These are phyloP conservation scores for Boletus nobilissimus DNA, from an alignment of 1,284 basidiomycete species.

Conservation along the genomic window DNA sequence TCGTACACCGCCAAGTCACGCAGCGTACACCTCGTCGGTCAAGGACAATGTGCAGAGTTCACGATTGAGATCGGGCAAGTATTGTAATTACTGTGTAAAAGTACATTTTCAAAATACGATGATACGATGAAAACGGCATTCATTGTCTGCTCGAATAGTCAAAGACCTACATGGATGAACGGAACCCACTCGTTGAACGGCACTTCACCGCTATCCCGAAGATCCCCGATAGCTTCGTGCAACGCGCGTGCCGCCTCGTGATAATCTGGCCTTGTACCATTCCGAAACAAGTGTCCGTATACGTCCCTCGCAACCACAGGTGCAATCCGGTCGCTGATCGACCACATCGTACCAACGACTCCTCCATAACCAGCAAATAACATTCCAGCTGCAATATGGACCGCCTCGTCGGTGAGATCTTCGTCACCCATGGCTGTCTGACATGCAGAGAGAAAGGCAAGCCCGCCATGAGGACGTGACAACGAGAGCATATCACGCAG, in stretches of 20 bases:
- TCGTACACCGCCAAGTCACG: no score
- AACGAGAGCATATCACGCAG: neutral
- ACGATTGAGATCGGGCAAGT: no score
- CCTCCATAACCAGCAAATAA: neutral
- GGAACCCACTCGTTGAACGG: neutral
- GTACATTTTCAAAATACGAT: no score
- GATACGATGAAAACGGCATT: no score
- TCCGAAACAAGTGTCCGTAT: neutral
- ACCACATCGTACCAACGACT: neutral
- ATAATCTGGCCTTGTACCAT: neutral
- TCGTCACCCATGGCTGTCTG: neutral
- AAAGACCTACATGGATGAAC: neutral
- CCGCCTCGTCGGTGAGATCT: neutral
- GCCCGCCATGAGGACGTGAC: neutral
- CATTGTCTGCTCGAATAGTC: no score
- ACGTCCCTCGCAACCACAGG: neutral
- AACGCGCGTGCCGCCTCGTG: neutral
- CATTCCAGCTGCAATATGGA: neutral
- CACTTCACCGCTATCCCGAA: neutral
- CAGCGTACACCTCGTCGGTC: no score
- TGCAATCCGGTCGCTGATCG: neutral
- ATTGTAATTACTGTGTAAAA: no score
- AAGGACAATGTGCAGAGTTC: no score
- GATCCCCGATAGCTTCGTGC: neutral
- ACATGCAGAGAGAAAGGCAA: no score